phyloP scores from a whole-genome alignment of 164 flowering plant genomes.

The Platanus orientalis region DNA sequence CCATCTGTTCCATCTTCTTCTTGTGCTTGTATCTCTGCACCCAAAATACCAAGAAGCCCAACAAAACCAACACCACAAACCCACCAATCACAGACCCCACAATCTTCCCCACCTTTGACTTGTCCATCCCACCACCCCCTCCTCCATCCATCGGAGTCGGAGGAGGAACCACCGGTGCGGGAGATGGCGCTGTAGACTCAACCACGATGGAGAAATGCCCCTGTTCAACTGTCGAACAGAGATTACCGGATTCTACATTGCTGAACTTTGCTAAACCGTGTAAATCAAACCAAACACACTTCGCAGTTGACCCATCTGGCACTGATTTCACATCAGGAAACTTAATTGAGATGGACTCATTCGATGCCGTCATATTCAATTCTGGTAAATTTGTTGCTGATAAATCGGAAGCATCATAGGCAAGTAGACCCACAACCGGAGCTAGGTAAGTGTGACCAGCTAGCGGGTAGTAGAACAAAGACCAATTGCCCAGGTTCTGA shows the following conservation, averaged over 20 bases:
- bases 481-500: too few relatives aligned
- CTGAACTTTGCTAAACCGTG: neutral
- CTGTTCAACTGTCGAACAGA: neutral
- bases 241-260: neutral
- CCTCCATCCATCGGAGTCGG: neutral
- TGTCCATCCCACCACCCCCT: neutral
- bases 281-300: neutral
- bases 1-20: constrained; percentile 18
- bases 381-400: constrained; percentile 57
- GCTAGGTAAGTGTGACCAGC: constrained; percentile 54
- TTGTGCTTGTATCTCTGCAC: constrained; percentile 10
- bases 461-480: constrained; percentile 45
- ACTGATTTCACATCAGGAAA: constrained; percentile 31
- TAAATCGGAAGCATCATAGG: too few relatives aligned
- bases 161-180: neutral
- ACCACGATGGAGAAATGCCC: neutral
- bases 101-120: constrained; percentile 11
- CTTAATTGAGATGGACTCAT: constrained; percentile 41
- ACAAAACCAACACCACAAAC: constrained; percentile 6
- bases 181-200: neutral
- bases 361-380: constrained; percentile 44
- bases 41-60: constrained; percentile 13
- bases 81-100: constrained; percentile 24
- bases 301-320: too few relatives aligned
- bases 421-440: constrained; percentile 80